Evolutionary conservation across 345 rosid species (phyloP).

Genomic region (Murraya paniculata): DNA sequence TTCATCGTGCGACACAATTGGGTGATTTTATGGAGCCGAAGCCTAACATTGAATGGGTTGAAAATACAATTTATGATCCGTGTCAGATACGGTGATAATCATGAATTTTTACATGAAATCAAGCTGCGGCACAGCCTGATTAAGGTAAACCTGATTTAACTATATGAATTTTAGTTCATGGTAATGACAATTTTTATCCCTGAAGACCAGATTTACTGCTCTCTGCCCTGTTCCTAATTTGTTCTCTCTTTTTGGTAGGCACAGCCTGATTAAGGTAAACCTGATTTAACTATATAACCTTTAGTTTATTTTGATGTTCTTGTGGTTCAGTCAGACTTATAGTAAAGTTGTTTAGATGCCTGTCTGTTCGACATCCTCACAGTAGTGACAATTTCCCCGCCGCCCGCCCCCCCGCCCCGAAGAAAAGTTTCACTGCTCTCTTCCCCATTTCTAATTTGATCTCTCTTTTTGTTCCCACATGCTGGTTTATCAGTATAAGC

Average conservation of each 20-base stretch:
- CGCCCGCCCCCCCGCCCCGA: too few relatives aligned
- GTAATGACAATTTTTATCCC: too few relatives aligned
- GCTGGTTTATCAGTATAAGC: not conserved
- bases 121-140: not conserved
- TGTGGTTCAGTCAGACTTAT: not conserved
- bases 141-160: not conserved
- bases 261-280: not conserved
- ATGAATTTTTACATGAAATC: not conserved
- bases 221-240: not conserved
- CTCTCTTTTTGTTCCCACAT: not conserved
- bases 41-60: not conserved
- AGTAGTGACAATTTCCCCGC: not conserved
- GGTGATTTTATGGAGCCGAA: not conserved
- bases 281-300: not conserved
- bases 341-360: not conserved
- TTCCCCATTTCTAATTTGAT: not conserved
- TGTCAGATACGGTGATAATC: not conserved
- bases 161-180: not conserved
- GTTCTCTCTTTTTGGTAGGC: not conserved
- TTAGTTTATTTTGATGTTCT: constrained; percentile 1
- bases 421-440: not conserved
- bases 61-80: not conserved
- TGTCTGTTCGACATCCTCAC: not conserved
- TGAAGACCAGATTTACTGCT: not conserved
- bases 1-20: not conserved